phyloP scores from a whole-genome alignment of 2,329 filamentous ascomycete genomes.

The Ampelomyces quisqualis region DNA sequence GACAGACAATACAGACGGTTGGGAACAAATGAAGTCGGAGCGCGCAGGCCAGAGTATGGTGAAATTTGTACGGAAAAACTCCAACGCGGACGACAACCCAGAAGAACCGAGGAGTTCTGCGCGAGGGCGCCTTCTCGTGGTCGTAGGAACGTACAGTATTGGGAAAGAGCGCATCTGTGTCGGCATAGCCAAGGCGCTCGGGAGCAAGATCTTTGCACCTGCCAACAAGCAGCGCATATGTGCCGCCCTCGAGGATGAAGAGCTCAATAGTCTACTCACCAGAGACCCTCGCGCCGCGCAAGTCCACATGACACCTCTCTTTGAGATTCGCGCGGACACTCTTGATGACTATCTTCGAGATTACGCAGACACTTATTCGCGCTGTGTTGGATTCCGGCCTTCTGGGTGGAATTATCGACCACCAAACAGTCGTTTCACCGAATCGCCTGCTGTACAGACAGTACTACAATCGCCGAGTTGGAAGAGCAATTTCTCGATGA shows the following conservation, averaged over 20 bases:
- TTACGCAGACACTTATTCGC: slow-evolving; percentile 78
- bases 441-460: slow-evolving; percentile 63
- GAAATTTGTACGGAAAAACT: slow-evolving; percentile 59
- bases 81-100: slow-evolving; percentile 30
- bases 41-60: slow-evolving; percentile 61
- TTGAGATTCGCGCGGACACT: slow-evolving; percentile 90
- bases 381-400: slow-evolving; percentile 86
- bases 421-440: slow-evolving; percentile 61
- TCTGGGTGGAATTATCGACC: slow-evolving; percentile 93
- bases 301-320: slow-evolving; percentile 95
- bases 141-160: slow-evolving; percentile 96
- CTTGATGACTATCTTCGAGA: slow-evolving; percentile 82
- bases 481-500: slow-evolving; percentile 70
- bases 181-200: slow-evolving; percentile 82
- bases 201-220: slow-evolving; percentile 86
- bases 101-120: slow-evolving; percentile 35
- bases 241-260: slow-evolving; percentile 79
- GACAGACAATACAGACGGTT: slow-evolving; percentile 57
- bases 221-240: slow-evolving; percentile 82
- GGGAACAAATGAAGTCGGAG: slow-evolving; percentile 58
- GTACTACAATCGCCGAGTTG: slow-evolving; percentile 70
- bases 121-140: slow-evolving; percentile 74
- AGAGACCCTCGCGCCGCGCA: slow-evolving; percentile 79
- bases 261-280: slow-evolving; percentile 76
- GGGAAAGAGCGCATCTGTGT: slow-evolving; percentile 96